phyloP scores from a whole-genome alignment of 2,329 filamentous ascomycete species.

The Cadophora sp. region DNA sequence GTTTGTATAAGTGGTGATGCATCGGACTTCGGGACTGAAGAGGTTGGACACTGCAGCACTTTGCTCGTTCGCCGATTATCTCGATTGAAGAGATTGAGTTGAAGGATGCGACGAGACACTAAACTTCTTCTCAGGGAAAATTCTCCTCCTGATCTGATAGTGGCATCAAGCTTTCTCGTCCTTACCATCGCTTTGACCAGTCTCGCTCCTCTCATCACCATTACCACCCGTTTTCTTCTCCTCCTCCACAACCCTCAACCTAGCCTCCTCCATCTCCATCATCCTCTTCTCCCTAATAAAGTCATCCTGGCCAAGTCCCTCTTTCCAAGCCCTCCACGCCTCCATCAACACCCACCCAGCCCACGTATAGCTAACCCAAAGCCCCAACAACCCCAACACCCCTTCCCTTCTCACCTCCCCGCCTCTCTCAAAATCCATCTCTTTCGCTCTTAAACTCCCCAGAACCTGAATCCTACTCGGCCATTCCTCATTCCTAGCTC shows the following conservation, averaged over 20 bases:
- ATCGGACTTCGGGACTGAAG: not conserved
- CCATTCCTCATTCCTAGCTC: not conserved
- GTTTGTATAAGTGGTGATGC: not conserved
- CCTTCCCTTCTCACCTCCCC: not conserved
- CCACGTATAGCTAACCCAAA: not conserved
- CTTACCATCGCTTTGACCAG: not conserved
- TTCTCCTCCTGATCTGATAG: too few relatives aligned
- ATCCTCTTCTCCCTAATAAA: slow-evolving; percentile 6
- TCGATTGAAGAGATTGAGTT: not conserved
- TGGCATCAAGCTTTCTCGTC: not conserved
- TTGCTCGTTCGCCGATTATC: not conserved
- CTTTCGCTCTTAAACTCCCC: not conserved
- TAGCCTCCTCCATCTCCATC: not conserved
- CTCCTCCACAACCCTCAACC: not conserved
- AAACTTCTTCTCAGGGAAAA: too few relatives aligned
- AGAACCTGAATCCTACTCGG: not conserved
- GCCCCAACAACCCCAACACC: not conserved
- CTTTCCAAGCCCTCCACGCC: not conserved
- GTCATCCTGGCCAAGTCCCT: not conserved
- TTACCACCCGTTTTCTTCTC: not conserved
- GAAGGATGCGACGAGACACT: not conserved
- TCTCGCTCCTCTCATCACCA: not conserved
- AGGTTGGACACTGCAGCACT: not conserved
- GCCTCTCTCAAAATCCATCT: slow-evolving; percentile 10
- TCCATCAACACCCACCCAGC: not conserved